phyloP scores from a whole-genome alignment of 164 flowering plant genomes.

The Nymphaea colorata region DNA sequence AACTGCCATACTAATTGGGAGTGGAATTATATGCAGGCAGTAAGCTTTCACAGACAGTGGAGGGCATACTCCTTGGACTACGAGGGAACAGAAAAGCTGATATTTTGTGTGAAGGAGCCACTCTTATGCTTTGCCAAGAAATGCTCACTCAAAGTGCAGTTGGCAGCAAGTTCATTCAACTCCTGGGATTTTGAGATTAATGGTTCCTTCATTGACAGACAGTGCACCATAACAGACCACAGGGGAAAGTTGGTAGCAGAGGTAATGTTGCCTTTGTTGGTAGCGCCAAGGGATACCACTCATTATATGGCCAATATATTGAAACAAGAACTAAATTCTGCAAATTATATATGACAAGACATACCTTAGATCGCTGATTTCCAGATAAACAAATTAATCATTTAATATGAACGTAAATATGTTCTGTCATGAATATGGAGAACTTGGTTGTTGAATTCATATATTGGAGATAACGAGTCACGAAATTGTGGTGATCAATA shows the following conservation, averaged over 20 bases:
- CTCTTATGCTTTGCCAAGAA: conserved; percentile 19
- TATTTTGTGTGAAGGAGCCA: neutral
- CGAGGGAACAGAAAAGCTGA: conserved; percentile 54
- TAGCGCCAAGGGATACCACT: too few species aligned
- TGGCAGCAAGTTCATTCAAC: conserved; percentile 20
- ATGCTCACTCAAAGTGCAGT: conserved; percentile 24
- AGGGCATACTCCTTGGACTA: conserved; percentile 43
- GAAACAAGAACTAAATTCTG: too few species aligned
- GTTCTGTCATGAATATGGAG: too few species aligned
- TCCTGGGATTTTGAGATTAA: conserved; percentile 49
- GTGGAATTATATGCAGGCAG: conserved; percentile 44
- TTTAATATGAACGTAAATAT: too few species aligned
- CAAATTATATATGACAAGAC: too few species aligned
- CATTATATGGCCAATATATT: too few species aligned
- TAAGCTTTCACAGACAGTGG: conserved; percentile 55
- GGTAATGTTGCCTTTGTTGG: conserved; percentile 21
- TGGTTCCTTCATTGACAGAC: conserved; percentile 52
- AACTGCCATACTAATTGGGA: conserved; percentile 11
- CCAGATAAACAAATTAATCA: too few species aligned
- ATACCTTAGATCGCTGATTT: too few species aligned
- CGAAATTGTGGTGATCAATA: too few species aligned
- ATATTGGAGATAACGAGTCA: too few species aligned
- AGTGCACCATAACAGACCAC: conserved; percentile 46
- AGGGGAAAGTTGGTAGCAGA: conserved; percentile 47
- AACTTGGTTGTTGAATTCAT: too few species aligned